A percentile compares a stretch with the other conserved stretches of the same genome.
phyloP scores from a whole-genome alignment of 192 early-diverging fungal genomes.

The Mycoemilia scoparia region DNA sequence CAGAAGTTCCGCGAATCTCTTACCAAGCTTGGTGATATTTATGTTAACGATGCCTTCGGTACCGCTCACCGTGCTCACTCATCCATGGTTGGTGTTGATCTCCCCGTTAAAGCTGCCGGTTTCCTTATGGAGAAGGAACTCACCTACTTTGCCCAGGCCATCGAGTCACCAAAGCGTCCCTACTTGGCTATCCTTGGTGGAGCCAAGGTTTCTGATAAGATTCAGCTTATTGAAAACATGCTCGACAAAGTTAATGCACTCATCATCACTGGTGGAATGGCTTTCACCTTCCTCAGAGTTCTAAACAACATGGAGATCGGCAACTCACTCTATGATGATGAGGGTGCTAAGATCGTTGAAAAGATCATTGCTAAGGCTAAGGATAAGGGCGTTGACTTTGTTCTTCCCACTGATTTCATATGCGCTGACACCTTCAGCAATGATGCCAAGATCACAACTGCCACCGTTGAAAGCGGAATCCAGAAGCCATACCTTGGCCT shows the following conservation, averaged over 20 bases:
- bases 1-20: slow-evolving; percentile 79
- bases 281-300: slow-evolving; percentile 95
- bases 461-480: slow-evolving; percentile 78
- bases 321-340: slow-evolving; percentile 74
- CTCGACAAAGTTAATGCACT: slow-evolving; percentile 83
- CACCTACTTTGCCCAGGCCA: slow-evolving; percentile 93
- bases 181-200: slow-evolving; percentile 95
- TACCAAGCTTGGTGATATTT: slow-evolving; percentile 84
- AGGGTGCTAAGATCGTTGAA: slow-evolving; percentile 68
- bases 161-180: slow-evolving; percentile 79
- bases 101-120: slow-evolving; percentile 79
- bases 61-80: slow-evolving; percentile 97
- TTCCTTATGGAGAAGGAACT: slow-evolving; percentile 98
- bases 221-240: slow-evolving; percentile 93
- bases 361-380: slow-evolving; percentile 77
- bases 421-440: slow-evolving; percentile 76
- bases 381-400: slow-evolving; percentile 70
- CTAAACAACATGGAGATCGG: slow-evolving; percentile 79
- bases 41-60: slow-evolving; percentile 97
- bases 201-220: slow-evolving; percentile 98
- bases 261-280: slow-evolving; percentile 87
- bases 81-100: slow-evolving; percentile 89
- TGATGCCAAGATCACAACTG: slow-evolving; percentile 63
- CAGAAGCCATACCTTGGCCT: slow-evolving; percentile 82
- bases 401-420: slow-evolving; percentile 78